These are phyloP conservation scores for Gracilaria gracilis DNA, from an alignment of 23 red algal genomes.

Conservation along the genomic window DNA sequence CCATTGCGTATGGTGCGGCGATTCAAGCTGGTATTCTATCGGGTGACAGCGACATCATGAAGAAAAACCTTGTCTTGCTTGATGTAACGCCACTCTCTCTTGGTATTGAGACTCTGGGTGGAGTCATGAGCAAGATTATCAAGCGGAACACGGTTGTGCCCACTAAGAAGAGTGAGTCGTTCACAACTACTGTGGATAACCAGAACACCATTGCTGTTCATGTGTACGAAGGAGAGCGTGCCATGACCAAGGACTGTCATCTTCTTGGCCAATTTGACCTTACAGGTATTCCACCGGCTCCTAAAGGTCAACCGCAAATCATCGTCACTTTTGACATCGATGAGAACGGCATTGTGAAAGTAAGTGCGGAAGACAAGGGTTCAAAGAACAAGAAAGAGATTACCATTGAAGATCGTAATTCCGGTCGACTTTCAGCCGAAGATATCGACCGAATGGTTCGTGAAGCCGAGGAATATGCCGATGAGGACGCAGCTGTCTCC, in stretches of 20 bases:
- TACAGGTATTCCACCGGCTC: conserved; percentile 88
- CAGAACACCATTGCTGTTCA: conserved; percentile 92
- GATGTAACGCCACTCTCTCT: conserved; percentile 96
- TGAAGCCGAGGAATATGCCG: conserved; percentile 93
- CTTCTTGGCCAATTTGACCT: conserved; percentile 98
- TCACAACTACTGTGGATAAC: conserved; percentile 93
- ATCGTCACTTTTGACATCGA: conserved; percentile 99
- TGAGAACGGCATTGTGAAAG: conserved; percentile 93
- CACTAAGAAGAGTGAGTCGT: conserved; percentile 94
- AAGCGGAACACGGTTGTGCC: conserved; percentile 94
- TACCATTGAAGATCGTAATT: conserved; percentile 86
- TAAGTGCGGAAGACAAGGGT: conserved; percentile 90
- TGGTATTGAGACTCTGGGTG: conserved; percentile 98
- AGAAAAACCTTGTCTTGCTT: conserved; percentile 87
- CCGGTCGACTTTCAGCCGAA: conserved; percentile 85
- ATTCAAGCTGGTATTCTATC: conserved; percentile 94
- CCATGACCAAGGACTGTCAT: conserved; percentile 95
- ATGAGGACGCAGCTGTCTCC: conserved; percentile 82
- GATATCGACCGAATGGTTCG: conserved; percentile 95
- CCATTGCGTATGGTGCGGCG: conserved; percentile 95
- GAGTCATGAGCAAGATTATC: conserved; percentile 98
- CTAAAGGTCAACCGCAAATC: conserved; percentile 91
- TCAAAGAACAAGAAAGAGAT: conserved; percentile 91
- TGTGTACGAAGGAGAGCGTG: conserved; percentile 95
- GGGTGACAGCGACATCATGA: conserved; percentile 81